A percentile compares a stretch with the other conserved stretches of the same genome.
Evolutionary conservation across 805 yeast genomes (phyloP).

Genomic region (Phaffomyces thermotolerans): DNA sequence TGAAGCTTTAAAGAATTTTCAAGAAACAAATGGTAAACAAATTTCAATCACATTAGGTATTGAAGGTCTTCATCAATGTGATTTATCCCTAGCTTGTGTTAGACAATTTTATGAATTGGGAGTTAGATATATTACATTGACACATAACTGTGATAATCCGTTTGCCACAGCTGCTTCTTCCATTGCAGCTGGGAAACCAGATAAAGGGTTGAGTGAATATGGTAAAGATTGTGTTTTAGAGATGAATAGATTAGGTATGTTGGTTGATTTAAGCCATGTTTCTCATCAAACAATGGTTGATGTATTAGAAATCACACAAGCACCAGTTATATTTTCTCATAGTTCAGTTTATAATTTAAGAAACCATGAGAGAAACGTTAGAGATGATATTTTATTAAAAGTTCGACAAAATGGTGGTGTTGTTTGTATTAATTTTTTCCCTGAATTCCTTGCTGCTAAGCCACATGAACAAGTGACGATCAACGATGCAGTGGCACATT

Average conservation of each 20-base stretch:
- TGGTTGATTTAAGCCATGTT: slow-evolving; percentile 45
- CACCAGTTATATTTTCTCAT: slow-evolving; percentile 45
- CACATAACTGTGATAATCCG: slow-evolving; percentile 52
- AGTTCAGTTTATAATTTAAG: slow-evolving; percentile 36
- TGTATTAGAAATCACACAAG: slow-evolving; percentile 30
- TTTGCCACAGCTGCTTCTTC: slow-evolving; percentile 50
- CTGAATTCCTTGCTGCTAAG: slow-evolving; percentile 28
- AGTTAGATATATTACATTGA: slow-evolving; percentile 45
- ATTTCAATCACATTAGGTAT: slow-evolving; percentile 45
- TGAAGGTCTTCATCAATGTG: slow-evolving; percentile 49
- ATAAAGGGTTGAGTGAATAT: slow-evolving; percentile 35
- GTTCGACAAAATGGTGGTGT: slow-evolving; percentile 40
- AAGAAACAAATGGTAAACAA: slow-evolving; percentile 20
- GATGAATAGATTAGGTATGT: slow-evolving; percentile 48
- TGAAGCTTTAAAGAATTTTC: slow-evolving; percentile 33
- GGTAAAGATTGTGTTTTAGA: slow-evolving; percentile 30
- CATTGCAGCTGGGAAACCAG: slow-evolving; percentile 37
- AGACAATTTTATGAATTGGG: slow-evolving; percentile 44
- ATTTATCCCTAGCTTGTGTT: slow-evolving; percentile 40
- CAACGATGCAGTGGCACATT: slow-evolving; percentile 41
- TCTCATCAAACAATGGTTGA: slow-evolving; percentile 42
- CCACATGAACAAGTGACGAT: slow-evolving; percentile 27
- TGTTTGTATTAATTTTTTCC: slow-evolving; percentile 40
- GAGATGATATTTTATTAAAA: slow-evolving; percentile 36
- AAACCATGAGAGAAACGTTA: slow-evolving; percentile 40